Percentiles rank a stretch among this genome's conserved stretches.
Evolutionary conservation across 2,329 filamentous ascomycete genomes (phyloP).

Genomic region (Phialophora macrospora): DNA sequence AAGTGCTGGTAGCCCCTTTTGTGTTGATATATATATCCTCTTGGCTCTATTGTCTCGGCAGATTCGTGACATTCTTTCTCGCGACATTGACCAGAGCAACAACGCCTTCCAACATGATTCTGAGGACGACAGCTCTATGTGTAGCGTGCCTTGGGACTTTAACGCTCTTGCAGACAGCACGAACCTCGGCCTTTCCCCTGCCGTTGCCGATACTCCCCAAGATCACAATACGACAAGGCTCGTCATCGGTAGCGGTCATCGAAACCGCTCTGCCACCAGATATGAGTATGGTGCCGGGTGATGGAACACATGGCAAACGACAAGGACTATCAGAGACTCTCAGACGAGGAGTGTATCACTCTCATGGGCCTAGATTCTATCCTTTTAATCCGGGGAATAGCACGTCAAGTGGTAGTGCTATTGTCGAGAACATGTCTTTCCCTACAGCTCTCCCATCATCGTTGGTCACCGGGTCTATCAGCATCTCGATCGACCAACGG

Average conservation of each 20-base stretch:
- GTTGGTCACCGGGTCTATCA: neutral
- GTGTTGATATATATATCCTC: neutral
- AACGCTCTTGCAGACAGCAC: neutral
- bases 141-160: neutral
- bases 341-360: neutral
- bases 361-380: neutral
- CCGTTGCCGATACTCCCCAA: conserved; percentile 19
- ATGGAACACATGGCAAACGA: conserved; percentile 22
- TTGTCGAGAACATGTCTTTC: neutral
- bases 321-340: neutral
- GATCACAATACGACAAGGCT: conserved; percentile 21
- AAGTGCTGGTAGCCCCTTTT: neutral
- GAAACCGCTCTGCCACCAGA: neutral
- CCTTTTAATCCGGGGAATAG: neutral
- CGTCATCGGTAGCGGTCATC: neutral
- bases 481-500: neutral
- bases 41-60: neutral
- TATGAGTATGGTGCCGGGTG: neutral
- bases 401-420: neutral
- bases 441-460: too few relatives aligned
- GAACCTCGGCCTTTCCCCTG: conserved; percentile 5
- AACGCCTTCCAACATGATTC: neutral
- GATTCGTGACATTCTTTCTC: neutral
- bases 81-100: neutral
- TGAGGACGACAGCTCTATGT: neutral